Conservation (phyloP, 129 eudicot genomes). For the Escallonia rubra region DNA sequence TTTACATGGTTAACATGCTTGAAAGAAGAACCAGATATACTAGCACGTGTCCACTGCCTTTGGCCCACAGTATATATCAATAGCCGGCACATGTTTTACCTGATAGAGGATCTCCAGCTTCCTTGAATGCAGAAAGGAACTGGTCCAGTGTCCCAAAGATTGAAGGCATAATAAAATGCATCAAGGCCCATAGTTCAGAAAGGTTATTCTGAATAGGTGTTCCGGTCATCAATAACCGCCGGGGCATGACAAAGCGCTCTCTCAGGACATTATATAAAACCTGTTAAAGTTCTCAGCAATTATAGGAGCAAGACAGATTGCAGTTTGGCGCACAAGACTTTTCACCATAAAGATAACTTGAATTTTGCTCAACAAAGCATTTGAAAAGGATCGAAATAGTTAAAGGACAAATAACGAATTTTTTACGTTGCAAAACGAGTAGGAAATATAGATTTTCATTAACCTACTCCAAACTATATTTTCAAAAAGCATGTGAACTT, state of each 20-base stretch:
- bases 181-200: conserved; percentile 90
- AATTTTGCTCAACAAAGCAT: neutral
- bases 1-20: no score
- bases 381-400: neutral
- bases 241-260: conserved; percentile 81
- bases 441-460: no score
- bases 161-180: conserved; percentile 89
- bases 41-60: no score
- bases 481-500: no score
- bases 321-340: neutral
- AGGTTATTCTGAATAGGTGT: conserved; percentile 96
- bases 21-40: no score
- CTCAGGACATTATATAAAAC: conserved; percentile 74
- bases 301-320: no score
- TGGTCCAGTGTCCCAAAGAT: conserved; percentile 79
- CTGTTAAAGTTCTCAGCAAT: conserved; percentile 35
- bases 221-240: conserved; percentile 88
- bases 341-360: neutral
- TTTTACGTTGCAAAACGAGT: no score
- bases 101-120: conserved; percentile 52
- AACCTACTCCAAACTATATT: no score
- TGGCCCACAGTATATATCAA: no score
- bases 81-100: conserved; percentile 9
- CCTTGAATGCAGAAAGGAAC: conserved; percentile 70
- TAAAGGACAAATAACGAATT: no score